These are phyloP conservation scores for Trapa bicornis DNA, from an alignment of 345 rosid species.

Conservation along the genomic window DNA sequence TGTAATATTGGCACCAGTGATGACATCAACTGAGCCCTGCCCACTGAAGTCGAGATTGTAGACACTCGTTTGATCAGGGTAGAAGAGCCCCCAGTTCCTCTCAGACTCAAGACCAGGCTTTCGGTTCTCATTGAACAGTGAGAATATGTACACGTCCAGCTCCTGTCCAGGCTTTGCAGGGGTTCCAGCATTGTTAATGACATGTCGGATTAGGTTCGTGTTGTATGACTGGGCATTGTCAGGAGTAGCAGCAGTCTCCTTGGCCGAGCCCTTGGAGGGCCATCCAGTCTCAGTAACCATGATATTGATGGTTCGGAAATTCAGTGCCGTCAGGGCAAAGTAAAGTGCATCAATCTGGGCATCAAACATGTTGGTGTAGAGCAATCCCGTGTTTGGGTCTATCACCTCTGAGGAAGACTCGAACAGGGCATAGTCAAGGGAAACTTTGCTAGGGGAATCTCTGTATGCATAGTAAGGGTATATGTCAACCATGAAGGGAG, in stretches of 20 bases:
- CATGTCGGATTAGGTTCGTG: conserved; percentile 56
- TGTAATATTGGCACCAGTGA: conserved; percentile 27
- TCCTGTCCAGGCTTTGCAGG: conserved; percentile 71
- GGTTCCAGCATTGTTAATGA: conserved; percentile 61
- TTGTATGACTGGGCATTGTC: conserved; percentile 80
- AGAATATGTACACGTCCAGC: conserved; percentile 66
- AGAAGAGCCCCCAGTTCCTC: conserved; percentile 86
- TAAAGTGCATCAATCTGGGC: conserved; percentile 89
- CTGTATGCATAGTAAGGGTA: conserved; percentile 81
- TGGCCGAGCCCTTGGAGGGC: conserved; percentile 75
- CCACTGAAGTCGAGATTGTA: conserved; percentile 79
- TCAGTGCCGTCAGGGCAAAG: conserved; percentile 53
- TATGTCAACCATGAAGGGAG: conserved; percentile 81
- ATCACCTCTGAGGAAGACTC: conserved; percentile 67
- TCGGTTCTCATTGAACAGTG: conserved; percentile 77
- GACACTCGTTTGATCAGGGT: conserved; percentile 76
- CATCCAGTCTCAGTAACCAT: conserved; percentile 95
- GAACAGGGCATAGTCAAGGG: conserved; percentile 75
- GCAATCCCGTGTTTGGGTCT: conserved; percentile 79
- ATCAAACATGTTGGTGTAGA: conserved; percentile 93
- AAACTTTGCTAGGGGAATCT: conserved; percentile 61
- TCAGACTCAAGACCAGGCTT: conserved; percentile 74
- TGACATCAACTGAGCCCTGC: conserved; percentile 28
- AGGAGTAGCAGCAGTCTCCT: conserved; percentile 79
- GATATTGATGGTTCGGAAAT: conserved; percentile 75